phyloP scores from a whole-genome alignment of 345 rosid genomes.

The Heritiera fomes region DNA sequence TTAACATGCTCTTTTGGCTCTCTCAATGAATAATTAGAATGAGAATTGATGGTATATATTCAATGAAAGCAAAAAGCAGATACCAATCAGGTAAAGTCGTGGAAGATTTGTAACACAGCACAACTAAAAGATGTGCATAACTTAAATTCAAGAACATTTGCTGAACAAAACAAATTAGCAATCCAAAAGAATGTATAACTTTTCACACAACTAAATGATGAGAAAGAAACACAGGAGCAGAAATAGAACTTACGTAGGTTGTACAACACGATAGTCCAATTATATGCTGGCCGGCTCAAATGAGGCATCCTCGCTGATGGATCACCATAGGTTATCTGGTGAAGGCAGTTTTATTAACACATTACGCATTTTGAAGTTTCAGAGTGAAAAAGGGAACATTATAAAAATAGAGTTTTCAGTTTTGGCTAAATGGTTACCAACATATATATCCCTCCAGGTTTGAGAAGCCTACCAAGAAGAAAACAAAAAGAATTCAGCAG shows the following conservation, averaged over 20 bases:
- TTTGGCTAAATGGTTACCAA: slow-evolving; percentile 58
- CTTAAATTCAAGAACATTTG: neutral
- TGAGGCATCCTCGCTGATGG: slow-evolving; percentile 89
- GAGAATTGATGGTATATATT: neutral
- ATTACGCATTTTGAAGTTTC: slow-evolving; percentile 14
- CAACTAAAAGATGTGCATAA: neutral
- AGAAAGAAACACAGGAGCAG: neutral
- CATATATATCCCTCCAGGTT: slow-evolving; percentile 84
- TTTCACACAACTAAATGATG: neutral
- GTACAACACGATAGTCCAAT: slow-evolving; percentile 71
- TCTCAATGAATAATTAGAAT: neutral
- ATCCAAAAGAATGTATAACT: neutral
- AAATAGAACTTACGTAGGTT: slow-evolving; percentile 64
- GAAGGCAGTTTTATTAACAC: slow-evolving; percentile 8
- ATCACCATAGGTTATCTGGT: slow-evolving; percentile 93
- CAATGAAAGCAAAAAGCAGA: neutral
- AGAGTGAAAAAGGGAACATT: neutral
- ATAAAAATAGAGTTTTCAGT: neutral
- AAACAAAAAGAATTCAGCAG: slow-evolving; percentile 16
- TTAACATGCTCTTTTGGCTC: neutral
- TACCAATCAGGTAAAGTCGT: neutral
- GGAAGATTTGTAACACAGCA: slow-evolving; percentile 3
- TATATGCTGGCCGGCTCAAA: slow-evolving; percentile 57
- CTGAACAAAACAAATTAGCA: neutral
- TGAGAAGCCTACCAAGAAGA: slow-evolving; percentile 62